Evolutionary conservation across 2,329 filamentous ascomycete genomes (phyloP).

Genomic region (Aureobasidium sp.): DNA sequence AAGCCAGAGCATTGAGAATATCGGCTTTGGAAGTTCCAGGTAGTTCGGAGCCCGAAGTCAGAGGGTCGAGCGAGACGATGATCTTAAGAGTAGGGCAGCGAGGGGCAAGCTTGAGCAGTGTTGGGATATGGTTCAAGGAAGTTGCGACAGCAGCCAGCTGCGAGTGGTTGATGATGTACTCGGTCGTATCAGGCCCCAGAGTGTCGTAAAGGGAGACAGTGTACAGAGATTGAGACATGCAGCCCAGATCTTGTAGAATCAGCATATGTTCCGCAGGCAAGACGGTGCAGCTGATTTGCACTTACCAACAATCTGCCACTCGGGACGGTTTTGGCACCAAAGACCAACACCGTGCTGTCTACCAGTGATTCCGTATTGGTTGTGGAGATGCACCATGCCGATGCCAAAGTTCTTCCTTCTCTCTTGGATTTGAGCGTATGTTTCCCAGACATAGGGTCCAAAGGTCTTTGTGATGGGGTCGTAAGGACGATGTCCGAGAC

Average conservation of each 20-base stretch:
- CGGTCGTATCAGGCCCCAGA: constrained; percentile 79
- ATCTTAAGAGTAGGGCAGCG: constrained; percentile 74
- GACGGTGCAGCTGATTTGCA: background rate
- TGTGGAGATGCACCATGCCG: constrained; percentile 76
- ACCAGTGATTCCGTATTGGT: constrained; percentile 59
- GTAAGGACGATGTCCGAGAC: constrained; percentile 75
- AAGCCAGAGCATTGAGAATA: constrained; percentile 68
- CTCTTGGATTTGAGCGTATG: constrained; percentile 70
- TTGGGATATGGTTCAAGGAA: constrained; percentile 72
- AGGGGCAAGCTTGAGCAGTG: constrained; percentile 72
- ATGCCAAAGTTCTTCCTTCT: constrained; percentile 79
- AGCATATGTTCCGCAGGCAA: background rate
- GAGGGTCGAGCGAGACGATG: constrained; percentile 77
- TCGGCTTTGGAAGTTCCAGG: constrained; percentile 71
- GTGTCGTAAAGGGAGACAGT: constrained; percentile 96
- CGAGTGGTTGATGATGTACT: constrained; percentile 94
- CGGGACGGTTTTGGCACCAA: constrained; percentile 80
- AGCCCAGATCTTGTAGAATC: constrained; percentile 61
- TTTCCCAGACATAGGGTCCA: constrained; percentile 74
- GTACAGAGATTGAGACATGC: constrained; percentile 79
- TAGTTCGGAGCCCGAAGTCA: constrained; percentile 67
- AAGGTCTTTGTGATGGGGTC: constrained; percentile 66
- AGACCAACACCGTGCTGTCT: constrained; percentile 69
- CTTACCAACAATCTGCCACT: constrained; percentile 77
- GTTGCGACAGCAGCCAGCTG: constrained; percentile 68